Evolutionary conservation across 2,329 filamentous ascomycete species (phyloP).

Genomic region (Thelonectria blattea): DNA sequence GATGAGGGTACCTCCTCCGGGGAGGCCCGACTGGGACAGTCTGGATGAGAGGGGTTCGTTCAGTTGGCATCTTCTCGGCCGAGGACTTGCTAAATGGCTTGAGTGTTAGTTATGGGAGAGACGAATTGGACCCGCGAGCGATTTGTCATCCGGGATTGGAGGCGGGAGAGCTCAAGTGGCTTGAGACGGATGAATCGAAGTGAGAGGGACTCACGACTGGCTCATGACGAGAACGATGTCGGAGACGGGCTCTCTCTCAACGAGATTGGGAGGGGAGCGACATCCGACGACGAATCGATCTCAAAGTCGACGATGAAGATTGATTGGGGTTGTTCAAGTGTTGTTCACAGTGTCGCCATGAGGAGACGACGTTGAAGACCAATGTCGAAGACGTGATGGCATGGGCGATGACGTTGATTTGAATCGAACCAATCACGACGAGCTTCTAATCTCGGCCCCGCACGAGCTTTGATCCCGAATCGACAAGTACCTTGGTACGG

Average conservation of each 20-base stretch:
- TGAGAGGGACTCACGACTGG: slow-evolving; percentile 32
- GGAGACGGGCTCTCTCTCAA: slow-evolving; percentile 20
- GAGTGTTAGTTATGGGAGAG: slow-evolving; percentile 10
- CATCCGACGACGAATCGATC: slow-evolving; percentile 12
- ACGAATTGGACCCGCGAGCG: neutral
- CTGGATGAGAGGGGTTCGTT: slow-evolving; percentile 71
- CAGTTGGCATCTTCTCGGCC: slow-evolving; percentile 48
- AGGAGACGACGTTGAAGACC: slow-evolving; percentile 9
- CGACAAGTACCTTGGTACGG: neutral
- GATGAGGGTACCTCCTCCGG: slow-evolving; percentile 63
- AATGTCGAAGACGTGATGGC: slow-evolving; percentile 30
- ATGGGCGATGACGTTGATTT: slow-evolving; percentile 35
- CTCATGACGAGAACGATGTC: slow-evolving; percentile 29
- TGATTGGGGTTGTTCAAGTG: slow-evolving; percentile 1
- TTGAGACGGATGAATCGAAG: slow-evolving; percentile 2
- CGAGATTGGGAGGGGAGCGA: neutral
- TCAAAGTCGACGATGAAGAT: neutral
- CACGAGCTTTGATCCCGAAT: neutral
- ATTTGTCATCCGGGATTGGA: neutral
- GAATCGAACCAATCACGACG: slow-evolving; percentile 21
- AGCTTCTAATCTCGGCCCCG: neutral
- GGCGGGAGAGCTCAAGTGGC: neutral
- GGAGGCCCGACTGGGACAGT: slow-evolving; percentile 62
- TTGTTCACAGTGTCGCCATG: slow-evolving; percentile 8
- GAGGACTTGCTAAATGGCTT: slow-evolving; percentile 19